Conservation (phyloP, 2,329 filamentous ascomycete genomes). For the Trichoderma sp. region DNA sequence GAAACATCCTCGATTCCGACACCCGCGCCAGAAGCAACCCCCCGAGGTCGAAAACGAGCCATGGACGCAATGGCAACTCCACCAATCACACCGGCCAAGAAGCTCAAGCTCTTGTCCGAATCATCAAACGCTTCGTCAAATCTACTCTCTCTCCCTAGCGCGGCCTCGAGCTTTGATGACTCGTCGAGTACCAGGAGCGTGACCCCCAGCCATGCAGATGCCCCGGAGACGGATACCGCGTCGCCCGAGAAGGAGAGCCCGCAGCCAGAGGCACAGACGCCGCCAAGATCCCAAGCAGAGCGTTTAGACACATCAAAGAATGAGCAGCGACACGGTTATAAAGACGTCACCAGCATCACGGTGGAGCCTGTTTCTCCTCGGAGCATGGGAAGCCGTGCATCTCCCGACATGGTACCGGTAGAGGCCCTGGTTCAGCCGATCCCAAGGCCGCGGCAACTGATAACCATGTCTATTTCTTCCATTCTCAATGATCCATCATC, state of each 20-base stretch:
- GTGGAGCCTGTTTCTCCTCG: conserved; percentile 34
- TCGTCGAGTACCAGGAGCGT: conserved; percentile 33
- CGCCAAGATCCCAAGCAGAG: conserved; percentile 22
- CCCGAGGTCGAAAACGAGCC: conserved; percentile 40
- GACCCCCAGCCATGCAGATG: conserved; percentile 31
- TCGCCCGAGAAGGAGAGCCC: conserved; percentile 51
- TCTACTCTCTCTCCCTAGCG: conserved; percentile 26
- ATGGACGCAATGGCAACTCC: conserved; percentile 50
- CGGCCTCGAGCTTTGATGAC: conserved; percentile 36
- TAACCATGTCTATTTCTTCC: conserved; percentile 35
- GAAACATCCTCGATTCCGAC: conserved; percentile 35
- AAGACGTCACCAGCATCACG: neutral
- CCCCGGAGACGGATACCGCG: conserved; percentile 45
- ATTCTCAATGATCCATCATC: conserved; percentile 33
- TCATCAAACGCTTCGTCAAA: conserved; percentile 20
- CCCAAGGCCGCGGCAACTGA: conserved; percentile 14
- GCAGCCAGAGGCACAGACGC: conserved; percentile 36
- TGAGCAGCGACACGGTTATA: conserved; percentile 16
- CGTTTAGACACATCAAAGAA: conserved; percentile 20
- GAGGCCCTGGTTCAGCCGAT: neutral
- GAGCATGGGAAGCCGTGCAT: conserved; percentile 29
- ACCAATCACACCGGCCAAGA: conserved; percentile 55
- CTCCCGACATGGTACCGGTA: conserved; percentile 25
- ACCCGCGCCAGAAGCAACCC: conserved; percentile 29
- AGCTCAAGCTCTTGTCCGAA: conserved; percentile 37